Percentiles rank a stretch among this genome's conserved stretches.
These are phyloP conservation scores for Trypanosoma avium DNA, from an alignment of 208 protist species.

Conservation along the genomic window DNA sequence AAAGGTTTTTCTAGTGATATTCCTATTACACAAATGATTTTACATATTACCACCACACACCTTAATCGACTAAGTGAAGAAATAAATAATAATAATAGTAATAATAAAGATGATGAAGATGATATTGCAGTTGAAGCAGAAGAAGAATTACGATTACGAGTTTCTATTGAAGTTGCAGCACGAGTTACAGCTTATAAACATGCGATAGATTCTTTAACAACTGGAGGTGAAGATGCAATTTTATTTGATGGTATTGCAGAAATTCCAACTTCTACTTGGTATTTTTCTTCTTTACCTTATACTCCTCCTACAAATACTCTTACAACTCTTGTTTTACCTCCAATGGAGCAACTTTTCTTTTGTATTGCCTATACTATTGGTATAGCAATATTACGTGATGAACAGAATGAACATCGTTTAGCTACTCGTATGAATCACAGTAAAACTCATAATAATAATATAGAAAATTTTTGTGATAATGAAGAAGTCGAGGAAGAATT, in stretches of 20 bases:
- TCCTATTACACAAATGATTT: neutral
- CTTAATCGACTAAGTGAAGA: conserved; percentile 7
- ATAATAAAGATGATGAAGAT: conserved; percentile 25
- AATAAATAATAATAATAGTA: conserved; percentile 8
- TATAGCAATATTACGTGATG: conserved; percentile 47
- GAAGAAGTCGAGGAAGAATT: no score
- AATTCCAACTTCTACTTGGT: conserved; percentile 7
- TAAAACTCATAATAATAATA: conserved; percentile 15
- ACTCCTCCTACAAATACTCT: conserved; percentile 19
- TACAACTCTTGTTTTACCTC: conserved; percentile 47
- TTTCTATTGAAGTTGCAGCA: conserved; percentile 59
- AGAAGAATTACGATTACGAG: conserved; percentile 55
- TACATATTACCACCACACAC: conserved; percentile 9
- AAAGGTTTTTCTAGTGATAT: conserved; percentile 4
- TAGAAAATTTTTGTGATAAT: conserved; percentile 19
- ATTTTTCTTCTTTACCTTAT: neutral
- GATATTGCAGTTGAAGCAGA: conserved; percentile 39
- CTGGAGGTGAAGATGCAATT: conserved; percentile 51
- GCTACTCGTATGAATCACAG: no score
- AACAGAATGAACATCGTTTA: conserved; percentile 21
- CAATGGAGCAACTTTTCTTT: conserved; percentile 60
- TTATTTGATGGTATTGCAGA: conserved; percentile 39
- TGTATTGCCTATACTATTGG: conserved; percentile 63
- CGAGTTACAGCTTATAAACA: conserved; percentile 44
- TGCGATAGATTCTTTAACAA: conserved; percentile 43